Conservation (phyloP, 495 filamentous ascomycete species). For the Penicillium pancosmium region DNA sequence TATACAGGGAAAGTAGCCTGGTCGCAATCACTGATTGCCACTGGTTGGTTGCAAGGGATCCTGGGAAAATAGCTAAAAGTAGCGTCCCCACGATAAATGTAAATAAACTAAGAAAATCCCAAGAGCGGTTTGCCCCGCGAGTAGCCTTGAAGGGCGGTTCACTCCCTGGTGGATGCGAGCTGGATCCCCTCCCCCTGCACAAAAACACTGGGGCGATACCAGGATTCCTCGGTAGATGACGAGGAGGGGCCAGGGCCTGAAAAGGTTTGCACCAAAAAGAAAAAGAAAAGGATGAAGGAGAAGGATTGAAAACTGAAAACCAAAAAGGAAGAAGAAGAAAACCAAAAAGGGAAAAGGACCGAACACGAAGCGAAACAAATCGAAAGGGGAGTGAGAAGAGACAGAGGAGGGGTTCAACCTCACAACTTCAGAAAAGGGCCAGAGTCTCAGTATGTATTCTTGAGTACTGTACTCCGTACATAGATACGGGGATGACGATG, state of each 20-base stretch:
- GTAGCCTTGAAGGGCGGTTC: slow-evolving; percentile 6
- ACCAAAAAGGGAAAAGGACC: slow-evolving; percentile 14
- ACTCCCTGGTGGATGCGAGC: slow-evolving; percentile 7
- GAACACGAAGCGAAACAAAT: slow-evolving; percentile 14
- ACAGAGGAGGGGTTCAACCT: slow-evolving; percentile 16
- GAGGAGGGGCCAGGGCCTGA: background rate
- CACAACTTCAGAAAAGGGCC: slow-evolving; percentile 29
- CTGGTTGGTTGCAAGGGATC: slow-evolving; percentile 32
- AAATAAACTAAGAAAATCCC: slow-evolving; percentile 16
- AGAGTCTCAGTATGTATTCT: slow-evolving; percentile 21
- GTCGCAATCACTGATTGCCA: slow-evolving; percentile 24
- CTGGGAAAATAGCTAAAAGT: slow-evolving; percentile 29
- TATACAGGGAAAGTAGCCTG: slow-evolving; percentile 29
- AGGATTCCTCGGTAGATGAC: background rate
- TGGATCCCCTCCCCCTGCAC: slow-evolving; percentile 7
- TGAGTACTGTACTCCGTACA: slow-evolving; percentile 9
- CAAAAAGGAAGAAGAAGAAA: slow-evolving; percentile 13
- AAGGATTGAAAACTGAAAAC: background rate
- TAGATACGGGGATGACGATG: background rate
- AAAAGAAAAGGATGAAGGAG: slow-evolving; percentile 6
- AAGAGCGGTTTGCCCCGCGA: slow-evolving; percentile 18
- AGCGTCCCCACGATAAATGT: slow-evolving; percentile 33
- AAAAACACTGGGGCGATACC: slow-evolving; percentile 7
- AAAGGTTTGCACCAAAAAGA: background rate
- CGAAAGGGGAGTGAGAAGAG: slow-evolving; percentile 10